phyloP scores from a whole-genome alignment of 2,329 filamentous ascomycete species.

The Clarireedia monteithiana region DNA sequence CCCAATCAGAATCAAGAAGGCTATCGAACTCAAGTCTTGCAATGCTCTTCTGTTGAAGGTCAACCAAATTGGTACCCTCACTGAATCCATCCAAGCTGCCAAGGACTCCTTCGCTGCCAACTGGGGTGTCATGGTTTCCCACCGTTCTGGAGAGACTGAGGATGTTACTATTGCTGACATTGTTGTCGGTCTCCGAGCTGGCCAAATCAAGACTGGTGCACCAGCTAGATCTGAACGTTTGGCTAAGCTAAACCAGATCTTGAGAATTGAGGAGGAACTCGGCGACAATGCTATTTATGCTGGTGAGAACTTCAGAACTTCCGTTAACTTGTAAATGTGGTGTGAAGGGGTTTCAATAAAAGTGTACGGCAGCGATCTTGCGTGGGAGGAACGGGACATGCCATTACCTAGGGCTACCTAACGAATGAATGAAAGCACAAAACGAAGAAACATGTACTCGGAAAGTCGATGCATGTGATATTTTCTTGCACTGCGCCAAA shows the following conservation, averaged over 20 bases:
- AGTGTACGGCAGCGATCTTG: not conserved
- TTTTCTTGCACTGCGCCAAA: no score
- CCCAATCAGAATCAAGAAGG: conserved; percentile 98
- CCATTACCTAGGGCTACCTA: conserved; percentile 1
- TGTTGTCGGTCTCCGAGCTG: conserved; percentile 89
- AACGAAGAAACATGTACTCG: not conserved
- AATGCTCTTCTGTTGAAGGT: conserved; percentile 98
- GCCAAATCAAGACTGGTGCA: conserved; percentile 98
- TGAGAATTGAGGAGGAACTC: conserved; percentile 99
- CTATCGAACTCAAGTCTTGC: conserved; percentile 97
- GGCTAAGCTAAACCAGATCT: conserved; percentile 99
- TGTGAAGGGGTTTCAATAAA: not conserved
- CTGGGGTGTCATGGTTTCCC: conserved; percentile 99
- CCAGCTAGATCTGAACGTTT: conserved; percentile 95
- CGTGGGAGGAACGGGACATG: not conserved
- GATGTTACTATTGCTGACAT: conserved; percentile 99
- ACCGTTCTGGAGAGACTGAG: conserved; percentile 98
- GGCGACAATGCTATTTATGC: conserved; percentile 87
- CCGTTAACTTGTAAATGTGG: conserved; percentile 70
- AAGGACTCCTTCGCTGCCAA: conserved; percentile 94
- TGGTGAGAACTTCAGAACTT: conserved; percentile 82
- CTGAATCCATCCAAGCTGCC: conserved; percentile 97
- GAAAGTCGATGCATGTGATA: no score
- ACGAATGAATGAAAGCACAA: conserved; percentile 6
- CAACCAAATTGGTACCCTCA: conserved; percentile 99